A percentile compares a stretch with the other conserved stretches of the same genome.
Evolutionary conservation across 139 green algal genomes (phyloP).

Genomic region (Volvox africanus): DNA sequence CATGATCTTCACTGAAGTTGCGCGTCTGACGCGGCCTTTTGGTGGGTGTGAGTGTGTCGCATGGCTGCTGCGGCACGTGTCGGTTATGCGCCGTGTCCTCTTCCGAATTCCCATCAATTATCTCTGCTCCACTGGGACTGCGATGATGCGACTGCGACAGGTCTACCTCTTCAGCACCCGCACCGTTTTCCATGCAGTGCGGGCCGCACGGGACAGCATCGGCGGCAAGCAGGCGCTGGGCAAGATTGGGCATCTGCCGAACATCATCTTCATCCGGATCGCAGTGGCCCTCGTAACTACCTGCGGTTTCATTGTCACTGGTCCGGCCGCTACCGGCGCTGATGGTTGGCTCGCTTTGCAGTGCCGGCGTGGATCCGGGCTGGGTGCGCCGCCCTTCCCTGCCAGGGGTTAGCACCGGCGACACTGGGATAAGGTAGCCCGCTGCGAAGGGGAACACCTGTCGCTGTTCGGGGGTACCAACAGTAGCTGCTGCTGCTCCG

Average conservation of each 20-base stretch:
- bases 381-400: not conserved
- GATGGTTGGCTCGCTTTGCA: slow-evolving; percentile 18
- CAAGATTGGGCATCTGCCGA: not conserved
- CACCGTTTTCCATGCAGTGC: too few relatives aligned
- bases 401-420: not conserved
- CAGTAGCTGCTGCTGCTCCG: not conserved
- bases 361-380: not conserved
- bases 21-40: not conserved
- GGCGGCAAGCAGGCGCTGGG: too few relatives aligned
- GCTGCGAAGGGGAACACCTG: slow-evolving; percentile 8
- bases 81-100: too few relatives aligned
- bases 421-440: not conserved
- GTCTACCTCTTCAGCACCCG: too few relatives aligned
- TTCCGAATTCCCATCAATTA: too few relatives aligned
- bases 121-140: too few relatives aligned
- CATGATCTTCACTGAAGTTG: not conserved
- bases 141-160: too few relatives aligned
- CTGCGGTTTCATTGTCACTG: not conserved
- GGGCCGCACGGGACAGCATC: too few relatives aligned
- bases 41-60: not conserved
- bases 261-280: not conserved
- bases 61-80: too few relatives aligned
- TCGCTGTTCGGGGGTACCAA: not conserved
- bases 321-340: not conserved
- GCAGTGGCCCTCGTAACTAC: not conserved